Base-by-base conservation (phyloP, 257 asterid species). In the Nicotiana undulata region DNA sequence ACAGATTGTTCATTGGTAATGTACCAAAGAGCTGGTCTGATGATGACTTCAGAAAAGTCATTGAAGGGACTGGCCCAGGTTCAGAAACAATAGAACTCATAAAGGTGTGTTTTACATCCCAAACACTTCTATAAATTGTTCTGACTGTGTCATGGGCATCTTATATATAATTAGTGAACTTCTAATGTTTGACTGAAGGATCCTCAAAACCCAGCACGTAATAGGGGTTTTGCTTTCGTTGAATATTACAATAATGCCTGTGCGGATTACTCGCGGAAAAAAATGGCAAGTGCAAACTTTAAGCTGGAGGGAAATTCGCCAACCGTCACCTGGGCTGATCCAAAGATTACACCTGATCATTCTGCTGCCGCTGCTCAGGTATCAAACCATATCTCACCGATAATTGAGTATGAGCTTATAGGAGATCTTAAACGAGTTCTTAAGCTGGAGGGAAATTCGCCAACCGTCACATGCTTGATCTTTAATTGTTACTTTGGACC, bases 241-340 rank as follows among this genome's bases (percentile, higher is more conserved):
- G 98, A 93, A 82, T 95, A 93, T 86, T 92, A 91, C 91, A 93
- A 95, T 89, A 92, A 93, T 87, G 99, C 97, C 15, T 95, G 99
- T 88, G 99, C 99, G 83, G 98, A 95, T 83, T 93, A 90, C 86
- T 91, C 98, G 29, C 86, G 94, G 90, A 94, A 87, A 85, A 87
- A 89, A 86, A 88, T 95, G 97, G 77, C 91, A 72, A 83, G 84
- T 81, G 88, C 85, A 20, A 87, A 84, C 86, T 93, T 93, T 87
- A 95, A 91, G 91, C 85, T 95, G 75, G 97, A 93, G 65, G 95
- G 97, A 28, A 90, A 92, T 82, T 84, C 91, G 52, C 99, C 97
- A 53, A 93, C 98, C 29, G 95, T 93, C 80, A 92, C 97, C 70
- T 95, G 99, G 99, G 98, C 98, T 68, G 98, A 93, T 82, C 98